A percentile compares a stretch with the other conserved stretches of the same genome.
phyloP scores from a whole-genome alignment of 371 early-diverging fungal genomes.

The Apophysomyces ossiformis region DNA sequence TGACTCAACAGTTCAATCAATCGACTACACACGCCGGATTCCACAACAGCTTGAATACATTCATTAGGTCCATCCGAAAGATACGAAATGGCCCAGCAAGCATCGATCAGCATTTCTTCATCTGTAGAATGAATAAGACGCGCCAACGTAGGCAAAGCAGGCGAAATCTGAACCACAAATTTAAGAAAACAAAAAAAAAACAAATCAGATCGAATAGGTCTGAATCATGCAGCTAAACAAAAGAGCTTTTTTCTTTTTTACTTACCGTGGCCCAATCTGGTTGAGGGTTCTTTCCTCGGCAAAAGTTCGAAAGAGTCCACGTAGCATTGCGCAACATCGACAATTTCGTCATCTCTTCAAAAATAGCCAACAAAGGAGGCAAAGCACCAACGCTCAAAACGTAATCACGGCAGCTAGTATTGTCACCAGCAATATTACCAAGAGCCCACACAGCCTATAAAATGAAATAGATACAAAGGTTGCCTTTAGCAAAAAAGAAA shows the following conservation, averaged over 20 bases:
- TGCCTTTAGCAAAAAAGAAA: not conserved
- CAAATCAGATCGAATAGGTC: too few species aligned
- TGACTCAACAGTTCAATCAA: slow-evolving; percentile 92
- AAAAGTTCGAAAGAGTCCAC: slow-evolving; percentile 99
- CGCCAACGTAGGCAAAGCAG: slow-evolving; percentile 86
- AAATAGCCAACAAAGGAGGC: slow-evolving; percentile 81
- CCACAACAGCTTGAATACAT: slow-evolving; percentile 95
- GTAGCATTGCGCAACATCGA: slow-evolving; percentile 98
- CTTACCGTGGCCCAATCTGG: slow-evolving; percentile 87
- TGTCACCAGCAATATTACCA: slow-evolving; percentile 99
- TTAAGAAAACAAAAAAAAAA: not conserved
- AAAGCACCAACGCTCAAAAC: slow-evolving; percentile 90
- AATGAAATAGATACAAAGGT: not conserved
- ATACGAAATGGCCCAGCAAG: slow-evolving; percentile 99
- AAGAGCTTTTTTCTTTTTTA: too few species aligned
- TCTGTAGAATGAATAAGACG: slow-evolving; percentile 89
- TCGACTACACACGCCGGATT: slow-evolving; percentile 89
- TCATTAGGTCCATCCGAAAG: slow-evolving; percentile 96
- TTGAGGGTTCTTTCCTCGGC: slow-evolving; percentile 98
- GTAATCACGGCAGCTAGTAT: slow-evolving; percentile 92
- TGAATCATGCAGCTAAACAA: too few species aligned
- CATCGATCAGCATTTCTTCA: slow-evolving; percentile 95
- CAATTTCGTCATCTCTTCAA: slow-evolving; percentile 84
- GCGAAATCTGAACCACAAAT: slow-evolving; percentile 64
- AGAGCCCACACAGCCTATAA: slow-evolving; percentile 98